Conservation (phyloP, 345 rosid genomes). For the Linum tenue region DNA sequence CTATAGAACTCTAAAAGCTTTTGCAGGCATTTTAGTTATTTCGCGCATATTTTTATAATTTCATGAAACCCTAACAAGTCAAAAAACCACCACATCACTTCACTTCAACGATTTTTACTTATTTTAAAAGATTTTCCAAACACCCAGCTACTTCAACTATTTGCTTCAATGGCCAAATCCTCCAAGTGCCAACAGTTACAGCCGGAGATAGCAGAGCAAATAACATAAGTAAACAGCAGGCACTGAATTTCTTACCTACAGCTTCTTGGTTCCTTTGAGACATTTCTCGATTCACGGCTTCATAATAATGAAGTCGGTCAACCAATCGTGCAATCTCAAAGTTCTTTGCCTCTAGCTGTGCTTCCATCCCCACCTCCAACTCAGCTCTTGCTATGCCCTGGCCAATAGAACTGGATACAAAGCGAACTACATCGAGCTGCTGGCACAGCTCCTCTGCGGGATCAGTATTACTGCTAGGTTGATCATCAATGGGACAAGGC, state of each 20-base stretch:
- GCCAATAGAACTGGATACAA: constrained; percentile 59
- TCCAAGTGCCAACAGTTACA: not conserved
- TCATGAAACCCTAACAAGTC: too few relatives aligned
- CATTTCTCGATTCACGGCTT: constrained; percentile 80
- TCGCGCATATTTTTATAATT: too few relatives aligned
- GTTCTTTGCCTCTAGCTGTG: constrained; percentile 62
- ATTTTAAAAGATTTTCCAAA: too few relatives aligned
- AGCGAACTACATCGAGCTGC: constrained; percentile 49
- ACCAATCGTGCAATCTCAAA: constrained; percentile 67
- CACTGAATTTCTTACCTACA: constrained; percentile 43
- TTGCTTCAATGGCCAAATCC: too few relatives aligned
- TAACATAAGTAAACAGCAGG: not conserved
- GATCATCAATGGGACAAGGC: constrained; percentile 33
- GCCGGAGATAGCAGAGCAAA: not conserved
- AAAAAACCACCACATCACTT: too few relatives aligned
- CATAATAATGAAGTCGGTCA: constrained; percentile 75
- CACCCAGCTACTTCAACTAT: too few relatives aligned
- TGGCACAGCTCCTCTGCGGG: constrained; percentile 48
- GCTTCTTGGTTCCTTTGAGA: constrained; percentile 83
- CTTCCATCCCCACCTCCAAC: constrained; percentile 59
- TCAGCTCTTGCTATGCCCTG: constrained; percentile 67
- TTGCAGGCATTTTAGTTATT: too few relatives aligned
- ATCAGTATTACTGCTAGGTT: constrained; percentile 17
- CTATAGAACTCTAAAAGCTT: too few relatives aligned
- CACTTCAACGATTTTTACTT: too few relatives aligned